Base-by-base conservation (phyloP, 2,329 filamentous ascomycete genomes). In the Westerdykella aurantiaca region DNA sequence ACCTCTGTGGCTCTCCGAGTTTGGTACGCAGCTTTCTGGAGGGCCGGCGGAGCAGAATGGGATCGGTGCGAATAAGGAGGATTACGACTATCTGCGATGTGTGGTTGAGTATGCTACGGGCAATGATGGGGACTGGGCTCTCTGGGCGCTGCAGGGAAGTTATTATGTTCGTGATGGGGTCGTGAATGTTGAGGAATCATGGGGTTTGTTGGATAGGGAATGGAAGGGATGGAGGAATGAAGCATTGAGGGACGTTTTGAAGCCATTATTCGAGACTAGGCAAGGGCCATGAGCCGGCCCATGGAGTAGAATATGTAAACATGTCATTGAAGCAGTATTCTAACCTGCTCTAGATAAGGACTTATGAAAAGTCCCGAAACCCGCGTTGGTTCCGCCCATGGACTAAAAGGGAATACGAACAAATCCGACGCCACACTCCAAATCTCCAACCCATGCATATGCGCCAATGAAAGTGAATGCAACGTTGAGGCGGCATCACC, bases 81-180 rank as follows among this genome's bases (percentile, higher is more conserved):
- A 51, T n/a, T 55, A 55, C 34, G 41, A 55, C 22, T 55, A 55
- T 25, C 14, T 53, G 17, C 51, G 64, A n/a, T 81, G 78, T 49
- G 55, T 81, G 34, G 62, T 71, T 0, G 66, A 66, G 5, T 81
- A 78, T 46, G 68, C 79, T 63, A 58, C 69, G 39, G 55, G 56
- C 12, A 81, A 80, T 52, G 78, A 80, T 52, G 74, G 72, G 38
- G 78, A 81, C 51, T 81, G 78, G 77, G 71, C 75, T 0, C 62
- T 78, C 10, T 80, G 78, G 78, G 74, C 74, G 1, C 51, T 81
- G 23, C 75, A 78, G 64, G 78, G 77, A n/a, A 74, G 72, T 44
- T 81, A 80, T 50, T 80, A 80, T 50, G 66, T 79, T 6, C 68
- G 77, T n/a, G 66, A 76, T 45, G 69, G 70, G 31, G 50, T 49